phyloP scores from a whole-genome alignment of 495 filamentous ascomycete genomes.

The Beverwykella pulmonaria region DNA sequence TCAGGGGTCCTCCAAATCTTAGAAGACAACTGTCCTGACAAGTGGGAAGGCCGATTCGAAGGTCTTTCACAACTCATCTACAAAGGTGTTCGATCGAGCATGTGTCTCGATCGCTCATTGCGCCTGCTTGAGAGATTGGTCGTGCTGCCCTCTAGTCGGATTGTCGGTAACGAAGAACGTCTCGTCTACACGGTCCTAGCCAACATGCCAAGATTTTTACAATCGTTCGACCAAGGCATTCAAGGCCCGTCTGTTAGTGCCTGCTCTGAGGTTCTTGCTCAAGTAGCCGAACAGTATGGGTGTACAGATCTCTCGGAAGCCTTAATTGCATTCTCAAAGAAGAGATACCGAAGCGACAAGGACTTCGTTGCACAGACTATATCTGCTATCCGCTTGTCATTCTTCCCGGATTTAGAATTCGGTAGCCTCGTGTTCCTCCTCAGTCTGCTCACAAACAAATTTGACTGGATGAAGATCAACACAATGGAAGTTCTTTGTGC shows the following conservation, averaged over 20 bases:
- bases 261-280: slow-evolving; percentile 68
- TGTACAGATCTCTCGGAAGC: slow-evolving; percentile 58
- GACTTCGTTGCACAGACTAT: slow-evolving; percentile 80
- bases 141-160: slow-evolving; percentile 73
- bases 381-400: slow-evolving; percentile 73
- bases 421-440: slow-evolving; percentile 85
- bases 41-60: slow-evolving; percentile 89
- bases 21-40: slow-evolving; percentile 74
- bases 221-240: slow-evolving; percentile 69
- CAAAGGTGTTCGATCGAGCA: slow-evolving; percentile 87
- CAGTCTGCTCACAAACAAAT: slow-evolving; percentile 84
- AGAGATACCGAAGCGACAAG: slow-evolving; percentile 67
- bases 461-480: slow-evolving; percentile 86
- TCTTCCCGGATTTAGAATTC: slow-evolving; percentile 82
- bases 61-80: slow-evolving; percentile 83
- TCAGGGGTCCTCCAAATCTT: slow-evolving; percentile 67
- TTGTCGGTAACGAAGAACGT: slow-evolving; percentile 79
- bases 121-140: slow-evolving; percentile 75
- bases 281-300: slow-evolving; percentile 71
- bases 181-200: slow-evolving; percentile 83
- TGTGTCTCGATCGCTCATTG: slow-evolving; percentile 76
- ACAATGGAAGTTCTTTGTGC: slow-evolving; percentile 87
- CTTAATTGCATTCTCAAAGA: slow-evolving; percentile 69
- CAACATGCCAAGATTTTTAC: slow-evolving; percentile 86
- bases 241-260: slow-evolving; percentile 58